Conservation (phyloP, 2,329 filamentous ascomycete genomes). For the Alternaria solani region DNA sequence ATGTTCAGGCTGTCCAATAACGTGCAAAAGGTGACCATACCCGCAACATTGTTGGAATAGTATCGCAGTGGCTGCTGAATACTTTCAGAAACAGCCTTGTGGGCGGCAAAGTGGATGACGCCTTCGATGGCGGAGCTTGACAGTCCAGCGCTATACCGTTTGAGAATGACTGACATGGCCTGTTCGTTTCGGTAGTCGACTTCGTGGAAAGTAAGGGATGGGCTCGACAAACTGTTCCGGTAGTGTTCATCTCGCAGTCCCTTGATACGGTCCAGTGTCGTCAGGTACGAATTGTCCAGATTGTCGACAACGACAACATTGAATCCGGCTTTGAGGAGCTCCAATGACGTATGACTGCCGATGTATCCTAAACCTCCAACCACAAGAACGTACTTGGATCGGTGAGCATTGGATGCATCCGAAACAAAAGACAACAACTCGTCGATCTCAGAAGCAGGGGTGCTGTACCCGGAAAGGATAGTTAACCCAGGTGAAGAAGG, state of each 20-base stretch:
- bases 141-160: constrained; percentile 31
- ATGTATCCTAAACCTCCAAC: constrained; percentile 61
- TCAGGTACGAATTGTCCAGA: constrained; percentile 50
- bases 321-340: constrained; percentile 59
- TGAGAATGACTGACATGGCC: constrained; percentile 14
- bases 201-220: constrained; percentile 53
- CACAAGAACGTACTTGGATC: constrained; percentile 18
- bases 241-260: constrained; percentile 4
- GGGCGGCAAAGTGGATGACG: constrained; percentile 71
- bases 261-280: constrained; percentile 39
- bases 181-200: constrained; percentile 52
- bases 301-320: constrained; percentile 57
- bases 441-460: background rate
- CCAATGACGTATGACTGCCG: constrained; percentile 61
- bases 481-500: background rate
- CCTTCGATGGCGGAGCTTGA: constrained; percentile 56
- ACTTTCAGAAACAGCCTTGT: constrained; percentile 69
- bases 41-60: constrained; percentile 70
- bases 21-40: constrained; percentile 64
- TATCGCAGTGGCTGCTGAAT: constrained; percentile 66
- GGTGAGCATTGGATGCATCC: background rate
- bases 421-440: background rate
- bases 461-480: background rate
- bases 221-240: constrained; percentile 24
- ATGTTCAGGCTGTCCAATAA: constrained; percentile 64